A percentile compares a stretch with the other conserved stretches of the same genome.
phyloP scores from a whole-genome alignment of 495 filamentous ascomycete genomes.

The Talaromyces proteolyticus region DNA sequence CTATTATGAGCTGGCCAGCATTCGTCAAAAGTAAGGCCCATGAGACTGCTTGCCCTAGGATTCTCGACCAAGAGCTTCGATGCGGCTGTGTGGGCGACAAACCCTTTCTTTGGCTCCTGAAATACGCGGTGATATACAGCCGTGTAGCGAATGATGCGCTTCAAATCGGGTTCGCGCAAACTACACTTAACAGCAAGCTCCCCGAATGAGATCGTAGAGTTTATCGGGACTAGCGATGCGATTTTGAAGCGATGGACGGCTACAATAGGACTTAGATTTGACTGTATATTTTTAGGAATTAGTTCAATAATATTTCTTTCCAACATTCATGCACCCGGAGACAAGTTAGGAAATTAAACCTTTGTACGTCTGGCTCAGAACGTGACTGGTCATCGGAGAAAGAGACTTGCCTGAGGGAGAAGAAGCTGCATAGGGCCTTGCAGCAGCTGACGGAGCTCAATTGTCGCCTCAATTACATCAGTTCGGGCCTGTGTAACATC shows the following conservation, averaged over 20 bases:
- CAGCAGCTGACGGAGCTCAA: slow-evolving; percentile 4
- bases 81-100: slow-evolving; percentile 48
- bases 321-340: no score
- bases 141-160: slow-evolving; percentile 43
- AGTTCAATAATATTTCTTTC: no score
- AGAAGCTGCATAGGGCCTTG: slow-evolving; percentile 5
- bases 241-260: slow-evolving; percentile 30
- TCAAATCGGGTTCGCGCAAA: slow-evolving; percentile 39
- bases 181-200: slow-evolving; percentile 34
- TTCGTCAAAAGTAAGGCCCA: slow-evolving; percentile 7
- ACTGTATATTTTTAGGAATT: not conserved
- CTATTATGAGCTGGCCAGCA: slow-evolving; percentile 7
- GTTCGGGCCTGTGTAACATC: slow-evolving; percentile 1
- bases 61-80: slow-evolving; percentile 40
- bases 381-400: not conserved
- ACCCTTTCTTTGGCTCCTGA: slow-evolving; percentile 38
- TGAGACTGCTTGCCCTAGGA: not conserved
- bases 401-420: slow-evolving; percentile 1
- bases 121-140: slow-evolving; percentile 53
- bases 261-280: slow-evolving; percentile 1
- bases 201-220: slow-evolving; percentile 31
- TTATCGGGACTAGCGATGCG: slow-evolving; percentile 19
- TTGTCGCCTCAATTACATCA: slow-evolving; percentile 3
- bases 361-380: no score
- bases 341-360: not conserved